phyloP scores from a whole-genome alignment of 805 yeast species.

The Soucietia sequanensis region DNA sequence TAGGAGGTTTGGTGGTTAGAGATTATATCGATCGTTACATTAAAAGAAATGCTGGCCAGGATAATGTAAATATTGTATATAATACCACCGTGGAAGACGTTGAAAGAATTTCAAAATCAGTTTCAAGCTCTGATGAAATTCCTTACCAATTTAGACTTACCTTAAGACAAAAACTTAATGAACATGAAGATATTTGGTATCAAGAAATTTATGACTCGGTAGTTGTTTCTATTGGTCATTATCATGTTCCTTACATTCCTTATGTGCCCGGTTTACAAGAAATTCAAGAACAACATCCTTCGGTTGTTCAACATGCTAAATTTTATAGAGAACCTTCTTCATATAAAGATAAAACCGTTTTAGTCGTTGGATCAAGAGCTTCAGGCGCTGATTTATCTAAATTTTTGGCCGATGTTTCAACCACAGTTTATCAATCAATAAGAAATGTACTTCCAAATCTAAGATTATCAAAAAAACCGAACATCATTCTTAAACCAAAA shows the following conservation, averaged over 20 bases:
- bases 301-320: constrained; percentile 43
- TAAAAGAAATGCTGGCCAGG: constrained; percentile 14
- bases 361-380: constrained; percentile 20
- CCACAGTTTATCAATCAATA: constrained; percentile 28
- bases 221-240: constrained; percentile 48
- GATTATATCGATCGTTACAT: constrained; percentile 29
- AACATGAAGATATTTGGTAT: constrained; percentile 34
- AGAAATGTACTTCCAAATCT: constrained; percentile 11
- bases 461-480: constrained; percentile 8
- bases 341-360: constrained; percentile 33
- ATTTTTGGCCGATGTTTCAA: constrained; percentile 20
- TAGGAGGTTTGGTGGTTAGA: constrained; percentile 23
- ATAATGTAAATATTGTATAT: constrained; percentile 20
- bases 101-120: constrained; percentile 10
- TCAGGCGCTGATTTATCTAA: constrained; percentile 29
- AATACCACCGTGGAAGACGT: constrained; percentile 42
- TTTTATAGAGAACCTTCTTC: constrained; percentile 32
- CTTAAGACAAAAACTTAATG: constrained; percentile 12
- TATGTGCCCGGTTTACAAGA: constrained; percentile 37
- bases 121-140: constrained; percentile 2
- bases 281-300: constrained; percentile 28
- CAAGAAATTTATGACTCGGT: constrained; percentile 40
- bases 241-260: constrained; percentile 47
- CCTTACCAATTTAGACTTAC: constrained; percentile 19
- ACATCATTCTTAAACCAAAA: constrained; percentile 22